A percentile compares a stretch with the other conserved stretches of the same genome.
Conservation (phyloP, 2,329 filamentous ascomycete genomes). For the Venturia nashicola region DNA sequence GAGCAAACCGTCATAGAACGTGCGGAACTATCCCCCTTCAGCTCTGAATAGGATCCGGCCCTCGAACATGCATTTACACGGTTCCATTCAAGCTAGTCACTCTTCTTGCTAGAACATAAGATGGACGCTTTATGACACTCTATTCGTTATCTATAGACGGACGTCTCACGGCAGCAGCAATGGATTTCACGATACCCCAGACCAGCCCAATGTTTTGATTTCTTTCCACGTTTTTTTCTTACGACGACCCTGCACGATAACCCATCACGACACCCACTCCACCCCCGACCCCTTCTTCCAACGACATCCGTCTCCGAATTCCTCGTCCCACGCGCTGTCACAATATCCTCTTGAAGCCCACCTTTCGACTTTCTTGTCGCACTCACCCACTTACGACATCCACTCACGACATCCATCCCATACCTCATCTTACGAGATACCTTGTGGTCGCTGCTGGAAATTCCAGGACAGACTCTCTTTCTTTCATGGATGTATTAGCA, state of each 20-base stretch:
- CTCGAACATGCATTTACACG: neutral
- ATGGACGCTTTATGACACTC: neutral
- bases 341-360: neutral
- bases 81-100: neutral
- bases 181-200: neutral
- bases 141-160: neutral
- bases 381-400: too few relatives aligned
- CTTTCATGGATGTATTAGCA: neutral
- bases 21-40: neutral
- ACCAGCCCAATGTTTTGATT: neutral
- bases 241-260: too few relatives aligned
- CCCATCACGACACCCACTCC: neutral
- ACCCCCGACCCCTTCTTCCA: neutral
- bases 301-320: too few relatives aligned
- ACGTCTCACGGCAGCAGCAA: neutral
- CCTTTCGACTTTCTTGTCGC: neutral
- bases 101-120: too few relatives aligned
- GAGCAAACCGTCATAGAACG: neutral
- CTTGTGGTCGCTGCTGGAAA: too few relatives aligned
- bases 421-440: too few relatives aligned
- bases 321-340: too few relatives aligned
- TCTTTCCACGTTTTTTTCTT: neutral
- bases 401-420: too few relatives aligned
- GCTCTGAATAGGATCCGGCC: neutral
- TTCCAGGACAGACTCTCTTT: neutral